Base-by-base conservation (phyloP, 768 basidiomycete genomes). In the Pleurotus cornucopiae region DNA sequence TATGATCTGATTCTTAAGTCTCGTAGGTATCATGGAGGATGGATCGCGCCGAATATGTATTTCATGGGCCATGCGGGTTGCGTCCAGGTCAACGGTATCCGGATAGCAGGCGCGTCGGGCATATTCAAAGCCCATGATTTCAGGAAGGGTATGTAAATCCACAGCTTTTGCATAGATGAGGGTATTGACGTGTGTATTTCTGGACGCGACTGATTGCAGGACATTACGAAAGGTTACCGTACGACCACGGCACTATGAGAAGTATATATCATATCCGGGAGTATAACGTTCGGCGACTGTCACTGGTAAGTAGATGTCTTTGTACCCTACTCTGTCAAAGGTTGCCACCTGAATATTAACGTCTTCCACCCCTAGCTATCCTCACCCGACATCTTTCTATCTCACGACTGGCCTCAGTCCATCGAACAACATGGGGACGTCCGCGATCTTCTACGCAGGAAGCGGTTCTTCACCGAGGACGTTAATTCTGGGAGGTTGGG, bases 41-140 rank as follows among this genome's bases (percentile, higher is more conserved):
- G 96, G 95, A 71, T 98, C 9, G 97, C 96, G 0, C 91, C 90
- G 0, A 95, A 97, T 65, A 95, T 99, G 53, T 99, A 97, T 71
- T 98, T 91, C 68, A 81, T 99, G 2, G 97, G 97, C 0, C 83
- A 88, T 64, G 93, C 94, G 2, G 95, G 95, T 0, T 91, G 89
- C 51, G 79, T 99, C 0, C 82, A 87, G 37, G 85, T 97, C 23
- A 89, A 96, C 63, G 95, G 94, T 0, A 60, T 98, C 18, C 81
- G 92, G 6, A 90, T 99, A 44, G 86, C 89, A 16, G 97, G 97
- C 3, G 85, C 88, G 2, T 96, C 93, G 7, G 96, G 97, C 20
- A 98, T 98, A 49, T 97, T 86, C 75, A 94, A 94, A 60, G 67
- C 66, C 0, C 76, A 84, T 43, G 86, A 97, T 67, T 98, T 90